phyloP scores from a whole-genome alignment of 805 yeast genomes.

The Torulaspora maleeae region DNA sequence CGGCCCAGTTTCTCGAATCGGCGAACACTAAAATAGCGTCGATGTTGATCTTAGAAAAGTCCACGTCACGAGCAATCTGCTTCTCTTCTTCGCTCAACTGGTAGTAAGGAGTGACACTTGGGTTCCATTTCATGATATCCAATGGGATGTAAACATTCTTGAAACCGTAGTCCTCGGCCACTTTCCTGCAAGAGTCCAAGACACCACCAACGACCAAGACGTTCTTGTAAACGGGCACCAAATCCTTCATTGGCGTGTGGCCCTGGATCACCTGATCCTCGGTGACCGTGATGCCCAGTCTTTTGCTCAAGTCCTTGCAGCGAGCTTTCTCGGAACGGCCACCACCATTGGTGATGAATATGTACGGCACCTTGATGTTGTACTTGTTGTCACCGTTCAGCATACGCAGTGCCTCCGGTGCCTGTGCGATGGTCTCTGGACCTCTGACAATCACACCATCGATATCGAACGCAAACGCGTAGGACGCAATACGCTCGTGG shows the following conservation, averaged over 20 bases:
- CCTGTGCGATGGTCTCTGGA: conserved; percentile 78
- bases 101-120: conserved; percentile 81
- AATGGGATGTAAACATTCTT: conserved; percentile 75
- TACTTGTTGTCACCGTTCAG: conserved; percentile 74
- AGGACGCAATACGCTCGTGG: conserved; percentile 69
- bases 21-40: conserved; percentile 88
- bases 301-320: conserved; percentile 61
- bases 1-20: conserved; percentile 90
- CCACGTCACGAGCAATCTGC: conserved; percentile 47
- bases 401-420: conserved; percentile 63
- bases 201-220: conserved; percentile 88
- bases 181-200: conserved; percentile 76
- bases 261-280: conserved; percentile 86
- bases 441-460: conserved; percentile 89
- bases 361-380: conserved; percentile 74
- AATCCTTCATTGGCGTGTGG: conserved; percentile 88
- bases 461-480: conserved; percentile 89
- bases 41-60: conserved; percentile 61
- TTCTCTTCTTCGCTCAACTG: conserved; percentile 68
- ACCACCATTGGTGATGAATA: conserved; percentile 88
- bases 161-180: conserved; percentile 81
- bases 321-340: conserved; percentile 77
- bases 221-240: conserved; percentile 60
- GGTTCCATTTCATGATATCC: conserved; percentile 82
- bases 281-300: conserved; percentile 57